Evolutionary conservation across 2,329 filamentous ascomycete genomes (phyloP).

Genomic region (Aspergillus ibericus): DNA sequence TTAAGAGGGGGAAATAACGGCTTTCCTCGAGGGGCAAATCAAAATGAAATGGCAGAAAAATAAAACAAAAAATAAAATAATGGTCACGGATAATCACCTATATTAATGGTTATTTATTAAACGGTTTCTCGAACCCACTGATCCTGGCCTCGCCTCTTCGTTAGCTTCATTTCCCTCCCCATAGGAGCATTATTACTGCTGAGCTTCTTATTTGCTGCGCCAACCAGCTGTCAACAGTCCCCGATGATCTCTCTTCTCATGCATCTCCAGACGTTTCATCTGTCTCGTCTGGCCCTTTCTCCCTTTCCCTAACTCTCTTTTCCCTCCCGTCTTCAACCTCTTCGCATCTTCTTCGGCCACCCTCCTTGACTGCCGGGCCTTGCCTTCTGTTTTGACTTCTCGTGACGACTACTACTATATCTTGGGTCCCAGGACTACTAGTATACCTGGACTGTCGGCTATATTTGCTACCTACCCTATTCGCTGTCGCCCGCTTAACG

Average conservation of each 20-base stretch:
- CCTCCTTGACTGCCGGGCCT: neutral
- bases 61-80: slow-evolving; percentile 10
- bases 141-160: slow-evolving; percentile 18
- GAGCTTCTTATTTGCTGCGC: slow-evolving; percentile 24
- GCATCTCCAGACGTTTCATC: slow-evolving; percentile 26
- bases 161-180: slow-evolving; percentile 15
- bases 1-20: neutral
- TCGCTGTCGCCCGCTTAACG: neutral
- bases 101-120: slow-evolving; percentile 14
- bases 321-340: slow-evolving; percentile 8
- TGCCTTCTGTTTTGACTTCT: neutral
- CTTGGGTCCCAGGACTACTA: neutral
- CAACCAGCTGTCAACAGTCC: slow-evolving; percentile 25
- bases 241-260: slow-evolving; percentile 27
- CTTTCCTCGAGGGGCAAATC: neutral
- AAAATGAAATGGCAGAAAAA: neutral
- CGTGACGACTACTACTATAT: neutral
- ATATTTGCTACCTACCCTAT: neutral
- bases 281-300: slow-evolving; percentile 13
- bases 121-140: slow-evolving; percentile 21
- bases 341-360: neutral
- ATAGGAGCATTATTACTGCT: slow-evolving; percentile 15
- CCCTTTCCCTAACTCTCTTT: slow-evolving; percentile 15
- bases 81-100: slow-evolving; percentile 5
- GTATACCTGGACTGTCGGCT: neutral